Conservation (phyloP, 331 rosid species). For the Rhamnella rubrinervis region DNA sequence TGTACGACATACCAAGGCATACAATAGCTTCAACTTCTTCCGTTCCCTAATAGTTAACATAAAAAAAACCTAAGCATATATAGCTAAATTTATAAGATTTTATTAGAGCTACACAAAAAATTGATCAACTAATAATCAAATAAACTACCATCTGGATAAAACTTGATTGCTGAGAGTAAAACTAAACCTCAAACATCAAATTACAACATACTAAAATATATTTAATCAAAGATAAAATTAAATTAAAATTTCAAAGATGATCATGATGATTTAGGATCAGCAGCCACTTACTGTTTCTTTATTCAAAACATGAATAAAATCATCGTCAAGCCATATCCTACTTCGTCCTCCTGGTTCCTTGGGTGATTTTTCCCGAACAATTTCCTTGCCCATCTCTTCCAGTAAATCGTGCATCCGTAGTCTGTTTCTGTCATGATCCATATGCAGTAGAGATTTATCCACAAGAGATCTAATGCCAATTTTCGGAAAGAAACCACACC, state of each 20-base stretch:
- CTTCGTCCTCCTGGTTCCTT: not conserved
- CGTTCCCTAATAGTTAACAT: not conserved
- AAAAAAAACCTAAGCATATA: too few species aligned
- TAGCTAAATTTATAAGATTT: not conserved
- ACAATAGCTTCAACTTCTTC: slow-evolving; percentile 20
- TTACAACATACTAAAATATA: too few species aligned
- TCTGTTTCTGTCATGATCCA: not conserved
- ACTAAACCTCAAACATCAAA: too few species aligned
- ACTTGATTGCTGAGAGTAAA: too few species aligned
- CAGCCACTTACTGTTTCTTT: slow-evolving; percentile 1
- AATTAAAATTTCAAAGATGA: too few species aligned
- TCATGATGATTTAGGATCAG: too few species aligned
- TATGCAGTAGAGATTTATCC: not conserved
- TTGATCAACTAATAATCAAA: not conserved
- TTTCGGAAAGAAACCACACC: not conserved
- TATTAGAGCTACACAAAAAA: too few species aligned
- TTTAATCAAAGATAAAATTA: too few species aligned
- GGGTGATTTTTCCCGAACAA: not conserved
- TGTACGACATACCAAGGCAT: not conserved
- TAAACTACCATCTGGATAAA: too few species aligned
- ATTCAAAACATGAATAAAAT: not conserved
- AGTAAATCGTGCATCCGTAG: slow-evolving; percentile 14
- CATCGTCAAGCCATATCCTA: not conserved
- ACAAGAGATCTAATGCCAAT: not conserved
- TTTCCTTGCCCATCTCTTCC: slow-evolving; percentile 10